Evolutionary conservation across 2,329 filamentous ascomycete species (phyloP), one percentile per base, ranked within the genome.

Genomic region (Neofusicoccum laricinum): DNA sequence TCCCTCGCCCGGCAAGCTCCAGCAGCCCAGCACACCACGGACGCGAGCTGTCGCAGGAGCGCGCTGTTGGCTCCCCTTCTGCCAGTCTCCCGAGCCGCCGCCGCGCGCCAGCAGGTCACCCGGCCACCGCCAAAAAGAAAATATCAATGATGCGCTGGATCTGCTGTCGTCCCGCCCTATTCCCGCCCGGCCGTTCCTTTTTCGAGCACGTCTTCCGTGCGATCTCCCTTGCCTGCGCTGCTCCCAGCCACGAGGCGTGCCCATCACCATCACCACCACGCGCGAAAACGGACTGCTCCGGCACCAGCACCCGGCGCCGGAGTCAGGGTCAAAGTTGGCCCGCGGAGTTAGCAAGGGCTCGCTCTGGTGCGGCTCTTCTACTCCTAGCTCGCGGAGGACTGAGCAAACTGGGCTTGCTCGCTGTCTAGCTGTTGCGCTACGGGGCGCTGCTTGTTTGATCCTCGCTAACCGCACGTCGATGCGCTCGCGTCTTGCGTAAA

Each of bases 381-480:
- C 38, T 30, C 5, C 21, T 32, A 41, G 55, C 41, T 36, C 30
- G 40, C 55, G 41, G 55, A 59, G 40, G 10, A 46, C n/a, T 59
- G 40, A 8, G 55, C 55, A 34, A 59, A 46, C 41, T 25, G 55
- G 55, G 19, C 17, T 36, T 59, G 30, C 40, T 38, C 40, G 55
- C 55, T 46, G 25, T 30, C 41, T 59, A 59, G 55, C 55, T 59
- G 55, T 12, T 46, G 55, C 55, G 41, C 40, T 46, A 59, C 55
- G 55, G 51, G 17, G 51, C 4, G 17, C 40, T 38, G 34, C 36
- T 41, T 32, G 55, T 59, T 59, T 59, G 55, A 59, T 59, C 55
- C 46, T 36, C 55, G 41, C 55, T 59, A 59, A 59, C 55, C 55
- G 55, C 55, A 59, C 55, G 55, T 59, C 55, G 55, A 40, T 59